These are phyloP conservation scores for Nothophaeocryptopus gaeumannii DNA, from an alignment of 2,329 filamentous ascomycete genomes.

Conservation along the genomic window DNA sequence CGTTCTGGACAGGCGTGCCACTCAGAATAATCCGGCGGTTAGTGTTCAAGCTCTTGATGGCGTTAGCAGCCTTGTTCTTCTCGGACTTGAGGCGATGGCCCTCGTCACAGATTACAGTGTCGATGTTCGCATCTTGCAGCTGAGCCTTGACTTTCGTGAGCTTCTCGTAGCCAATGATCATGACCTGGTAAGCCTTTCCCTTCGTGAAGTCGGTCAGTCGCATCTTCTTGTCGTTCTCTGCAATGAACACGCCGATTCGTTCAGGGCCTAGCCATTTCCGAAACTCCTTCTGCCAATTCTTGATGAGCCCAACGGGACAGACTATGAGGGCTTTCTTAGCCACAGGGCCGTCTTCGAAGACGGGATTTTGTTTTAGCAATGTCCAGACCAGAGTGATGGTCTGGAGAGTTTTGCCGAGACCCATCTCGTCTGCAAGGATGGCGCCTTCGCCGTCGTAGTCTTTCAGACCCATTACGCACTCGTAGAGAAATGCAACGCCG, in stretches of 20 bases:
- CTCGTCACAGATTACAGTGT: slow-evolving; percentile 69
- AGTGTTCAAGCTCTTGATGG: slow-evolving; percentile 63
- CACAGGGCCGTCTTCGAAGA: slow-evolving; percentile 58
- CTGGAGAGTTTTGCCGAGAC: slow-evolving; percentile 69
- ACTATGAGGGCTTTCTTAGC: slow-evolving; percentile 71
- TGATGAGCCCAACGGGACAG: slow-evolving; percentile 68
- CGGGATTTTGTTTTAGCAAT: slow-evolving; percentile 67
- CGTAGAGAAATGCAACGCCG: slow-evolving; percentile 69
- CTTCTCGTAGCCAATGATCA: slow-evolving; percentile 74
- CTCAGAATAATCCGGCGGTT: slow-evolving; percentile 61
- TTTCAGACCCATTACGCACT: slow-evolving; percentile 72
- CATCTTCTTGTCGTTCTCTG: slow-evolving; percentile 55
- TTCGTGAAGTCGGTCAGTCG: slow-evolving; percentile 66
- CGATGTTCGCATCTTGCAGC: slow-evolving; percentile 62
- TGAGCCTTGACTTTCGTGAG: slow-evolving; percentile 64
- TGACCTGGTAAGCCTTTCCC: slow-evolving; percentile 65
- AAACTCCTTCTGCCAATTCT: slow-evolving; percentile 72
- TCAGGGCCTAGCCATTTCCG: slow-evolving; percentile 72
- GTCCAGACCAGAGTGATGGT: slow-evolving; percentile 72
- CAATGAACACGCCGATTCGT: slow-evolving; percentile 65
- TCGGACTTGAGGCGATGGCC: slow-evolving; percentile 66
- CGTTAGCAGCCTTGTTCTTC: slow-evolving; percentile 65
- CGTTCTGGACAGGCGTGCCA: slow-evolving; percentile 67
- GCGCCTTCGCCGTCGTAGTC: slow-evolving; percentile 65
- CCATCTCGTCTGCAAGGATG: slow-evolving; percentile 74